Conservation (phyloP, 1,284 basidiomycete genomes). For the Mycosarcoma maydis region DNA sequence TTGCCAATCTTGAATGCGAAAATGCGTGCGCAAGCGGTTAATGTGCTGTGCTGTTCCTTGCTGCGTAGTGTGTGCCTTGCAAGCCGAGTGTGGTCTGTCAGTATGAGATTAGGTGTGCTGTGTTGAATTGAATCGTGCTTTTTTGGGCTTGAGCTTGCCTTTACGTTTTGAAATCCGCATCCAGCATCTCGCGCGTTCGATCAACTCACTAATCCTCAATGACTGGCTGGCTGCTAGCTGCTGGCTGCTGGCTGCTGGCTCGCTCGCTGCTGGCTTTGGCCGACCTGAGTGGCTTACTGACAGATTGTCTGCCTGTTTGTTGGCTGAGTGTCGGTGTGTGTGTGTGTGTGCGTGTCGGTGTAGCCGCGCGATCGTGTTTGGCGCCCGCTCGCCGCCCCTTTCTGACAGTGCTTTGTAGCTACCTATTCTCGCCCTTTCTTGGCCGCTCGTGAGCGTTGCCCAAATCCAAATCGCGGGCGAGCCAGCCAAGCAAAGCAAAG, state of each 20-base stretch:
- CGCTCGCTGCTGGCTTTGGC: not conserved
- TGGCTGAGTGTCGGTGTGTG: not conserved
- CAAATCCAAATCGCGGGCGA: not conserved
- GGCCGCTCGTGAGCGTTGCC: not conserved
- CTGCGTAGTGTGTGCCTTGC: not conserved
- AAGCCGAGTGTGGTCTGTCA: not conserved
- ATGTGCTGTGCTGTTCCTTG: not conserved
- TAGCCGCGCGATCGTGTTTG: not conserved
- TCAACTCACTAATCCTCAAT: not conserved
- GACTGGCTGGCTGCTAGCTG: not conserved
- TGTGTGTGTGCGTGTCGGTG: slow-evolving; percentile 4
- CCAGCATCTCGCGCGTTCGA: slow-evolving; percentile 2
- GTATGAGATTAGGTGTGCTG: too few species aligned
- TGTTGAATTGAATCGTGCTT: slow-evolving; percentile 15
- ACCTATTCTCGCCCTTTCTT: slow-evolving; percentile 5
- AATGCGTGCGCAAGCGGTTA: too few species aligned
- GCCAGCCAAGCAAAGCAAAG: not conserved
- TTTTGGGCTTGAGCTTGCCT: not conserved
- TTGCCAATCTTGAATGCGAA: not conserved
- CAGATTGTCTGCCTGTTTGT: not conserved
- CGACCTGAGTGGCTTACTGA: not conserved
- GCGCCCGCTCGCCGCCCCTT: not conserved
- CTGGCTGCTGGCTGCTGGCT: too few species aligned
- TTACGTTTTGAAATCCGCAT: slow-evolving; percentile 1
- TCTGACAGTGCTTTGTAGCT: not conserved